These are phyloP conservation scores for Teratosphaeria viscida DNA, from an alignment of 2,329 filamentous ascomycete genomes.

Conservation along the genomic window DNA sequence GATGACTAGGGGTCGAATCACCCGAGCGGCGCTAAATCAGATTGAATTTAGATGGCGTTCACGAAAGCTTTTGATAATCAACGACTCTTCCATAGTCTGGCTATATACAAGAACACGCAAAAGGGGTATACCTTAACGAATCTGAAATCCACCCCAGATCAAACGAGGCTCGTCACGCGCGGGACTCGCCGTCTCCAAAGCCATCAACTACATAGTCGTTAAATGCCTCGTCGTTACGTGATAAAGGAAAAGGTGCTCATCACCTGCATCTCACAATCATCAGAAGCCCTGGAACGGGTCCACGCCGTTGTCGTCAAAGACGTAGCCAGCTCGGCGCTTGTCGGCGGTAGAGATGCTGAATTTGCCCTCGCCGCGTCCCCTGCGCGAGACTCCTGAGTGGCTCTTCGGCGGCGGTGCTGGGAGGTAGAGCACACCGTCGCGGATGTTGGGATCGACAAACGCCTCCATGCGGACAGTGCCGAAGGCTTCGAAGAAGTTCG, in stretches of 20 bases:
- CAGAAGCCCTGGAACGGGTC: constrained; percentile 22
- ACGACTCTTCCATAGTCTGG: neutral
- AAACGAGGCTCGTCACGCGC: neutral
- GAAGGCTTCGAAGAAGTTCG: constrained; percentile 72
- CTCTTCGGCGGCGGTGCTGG: constrained; percentile 16
- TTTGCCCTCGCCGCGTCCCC: constrained; percentile 17
- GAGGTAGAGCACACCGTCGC: constrained; percentile 23
- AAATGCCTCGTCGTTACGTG: neutral
- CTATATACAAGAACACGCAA: neutral
- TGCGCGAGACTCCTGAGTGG: constrained; percentile 8
- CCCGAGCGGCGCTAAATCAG: neutral
- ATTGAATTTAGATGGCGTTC: neutral
- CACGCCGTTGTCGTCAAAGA: constrained; percentile 25
- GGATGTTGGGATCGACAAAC: constrained; percentile 56
- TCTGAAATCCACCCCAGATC: neutral
- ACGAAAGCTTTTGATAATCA: neutral
- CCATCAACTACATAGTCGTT: neutral
- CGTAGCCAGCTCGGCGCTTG: constrained; percentile 22
- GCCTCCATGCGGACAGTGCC: constrained; percentile 95
- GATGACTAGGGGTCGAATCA: neutral
- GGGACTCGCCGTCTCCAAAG: neutral
- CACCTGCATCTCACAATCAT: neutral
- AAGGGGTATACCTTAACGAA: neutral
- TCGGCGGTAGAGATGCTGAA: constrained; percentile 21
- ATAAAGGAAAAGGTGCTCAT: neutral